Evolutionary conservation across 352 stramenopile genomes (phyloP).

Genomic region (Pythium inflatum): DNA sequence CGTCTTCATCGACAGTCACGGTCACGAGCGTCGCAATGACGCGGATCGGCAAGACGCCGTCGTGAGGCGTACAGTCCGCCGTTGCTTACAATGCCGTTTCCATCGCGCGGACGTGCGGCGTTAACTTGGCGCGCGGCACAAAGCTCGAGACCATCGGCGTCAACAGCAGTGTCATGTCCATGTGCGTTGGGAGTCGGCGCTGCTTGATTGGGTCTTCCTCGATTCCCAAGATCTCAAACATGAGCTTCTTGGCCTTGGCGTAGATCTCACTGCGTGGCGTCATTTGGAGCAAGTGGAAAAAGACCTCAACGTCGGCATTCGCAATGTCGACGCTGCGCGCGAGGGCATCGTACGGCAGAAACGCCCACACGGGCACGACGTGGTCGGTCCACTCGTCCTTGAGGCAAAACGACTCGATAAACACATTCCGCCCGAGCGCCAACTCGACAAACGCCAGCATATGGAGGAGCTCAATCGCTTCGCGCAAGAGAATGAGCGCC

Average conservation of each 20-base stretch:
- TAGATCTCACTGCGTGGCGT: background rate
- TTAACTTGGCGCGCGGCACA: background rate
- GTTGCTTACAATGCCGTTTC: background rate
- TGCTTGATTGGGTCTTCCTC: background rate
- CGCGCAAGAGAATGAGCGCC: background rate
- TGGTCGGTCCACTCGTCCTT: background rate
- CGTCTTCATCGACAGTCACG: background rate
- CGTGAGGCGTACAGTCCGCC: no score
- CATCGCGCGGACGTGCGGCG: background rate
- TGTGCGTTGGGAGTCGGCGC: background rate
- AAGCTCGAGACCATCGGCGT: background rate
- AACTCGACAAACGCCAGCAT: background rate
- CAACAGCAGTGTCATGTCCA: background rate
- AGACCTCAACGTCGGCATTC: background rate
- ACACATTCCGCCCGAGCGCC: background rate
- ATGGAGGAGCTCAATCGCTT: conserved; percentile 7
- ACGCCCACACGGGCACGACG: conserved; percentile 6
- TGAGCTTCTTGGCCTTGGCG: no score
- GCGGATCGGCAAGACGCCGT: background rate
- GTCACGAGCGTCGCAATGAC: background rate
- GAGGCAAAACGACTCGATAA: background rate
- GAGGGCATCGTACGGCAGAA: conserved; percentile 5
- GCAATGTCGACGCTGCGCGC: background rate
- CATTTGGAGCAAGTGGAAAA: background rate
- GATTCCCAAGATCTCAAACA: no score